Conservation (phyloP, 2,329 filamentous ascomycete genomes). For the Seiridium cupressi region DNA sequence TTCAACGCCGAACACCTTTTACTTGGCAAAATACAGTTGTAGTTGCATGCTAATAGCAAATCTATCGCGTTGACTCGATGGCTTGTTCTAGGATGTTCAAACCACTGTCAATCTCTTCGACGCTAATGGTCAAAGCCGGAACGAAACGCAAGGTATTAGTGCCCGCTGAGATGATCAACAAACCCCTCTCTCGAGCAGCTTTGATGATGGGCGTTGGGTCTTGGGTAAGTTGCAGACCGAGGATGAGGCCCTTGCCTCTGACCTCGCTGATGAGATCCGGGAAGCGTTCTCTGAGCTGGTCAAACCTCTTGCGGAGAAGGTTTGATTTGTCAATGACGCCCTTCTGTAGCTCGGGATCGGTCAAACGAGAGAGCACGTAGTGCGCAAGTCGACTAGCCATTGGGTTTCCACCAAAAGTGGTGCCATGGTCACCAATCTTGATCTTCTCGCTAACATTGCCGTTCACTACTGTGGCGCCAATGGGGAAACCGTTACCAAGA, state of each 20-base stretch:
- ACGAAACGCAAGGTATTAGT: slow-evolving; percentile 92
- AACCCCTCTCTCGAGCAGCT: slow-evolving; percentile 80
- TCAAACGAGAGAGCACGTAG: slow-evolving; percentile 76
- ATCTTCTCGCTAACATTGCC: slow-evolving; percentile 64
- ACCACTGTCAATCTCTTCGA: slow-evolving; percentile 76
- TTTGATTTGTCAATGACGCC: slow-evolving; percentile 65
- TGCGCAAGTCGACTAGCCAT: slow-evolving; percentile 81
- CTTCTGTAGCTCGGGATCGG: slow-evolving; percentile 67
- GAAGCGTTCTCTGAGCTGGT: slow-evolving; percentile 44
- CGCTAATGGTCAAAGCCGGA: slow-evolving; percentile 77
- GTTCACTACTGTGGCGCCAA: slow-evolving; percentile 73
- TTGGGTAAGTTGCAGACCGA: slow-evolving; percentile 78
- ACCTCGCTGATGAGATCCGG: slow-evolving; percentile 76
- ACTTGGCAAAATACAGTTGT: slow-evolving; percentile 2
- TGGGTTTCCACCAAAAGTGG: slow-evolving; percentile 91
- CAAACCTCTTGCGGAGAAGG: slow-evolving; percentile 47
- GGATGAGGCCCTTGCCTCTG: slow-evolving; percentile 78
- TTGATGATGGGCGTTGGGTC: slow-evolving; percentile 75
- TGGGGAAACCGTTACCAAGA: slow-evolving; percentile 92
- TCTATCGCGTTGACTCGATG: slow-evolving; percentile 41
- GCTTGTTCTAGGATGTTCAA: slow-evolving; percentile 72
- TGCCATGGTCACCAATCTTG: slow-evolving; percentile 79
- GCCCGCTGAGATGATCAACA: slow-evolving; percentile 89
- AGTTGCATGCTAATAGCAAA: background rate
- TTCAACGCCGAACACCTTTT: slow-evolving; percentile 6